These are phyloP conservation scores for Porodaedalea pini DNA, from an alignment of 1,284 basidiomycete genomes.

Conservation along the genomic window DNA sequence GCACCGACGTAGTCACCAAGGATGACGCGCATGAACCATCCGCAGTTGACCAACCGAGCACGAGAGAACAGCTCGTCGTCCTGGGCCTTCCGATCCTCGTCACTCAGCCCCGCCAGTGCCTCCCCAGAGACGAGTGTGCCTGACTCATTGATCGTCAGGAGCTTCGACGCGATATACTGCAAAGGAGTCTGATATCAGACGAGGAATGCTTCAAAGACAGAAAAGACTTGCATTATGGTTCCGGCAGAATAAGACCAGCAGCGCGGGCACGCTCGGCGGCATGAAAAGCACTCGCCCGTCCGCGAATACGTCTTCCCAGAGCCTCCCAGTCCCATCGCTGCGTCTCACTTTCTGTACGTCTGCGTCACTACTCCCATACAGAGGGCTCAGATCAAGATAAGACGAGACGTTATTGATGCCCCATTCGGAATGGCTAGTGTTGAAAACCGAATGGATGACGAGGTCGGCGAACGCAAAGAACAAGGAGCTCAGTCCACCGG, in stretches of 20 bases:
- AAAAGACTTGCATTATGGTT: constrained; percentile 77
- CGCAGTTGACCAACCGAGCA: constrained; percentile 71
- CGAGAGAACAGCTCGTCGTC: constrained; percentile 83
- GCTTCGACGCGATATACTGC: constrained; percentile 74
- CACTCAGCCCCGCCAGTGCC: constrained; percentile 28
- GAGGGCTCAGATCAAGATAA: constrained; percentile 74
- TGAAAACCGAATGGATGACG: constrained; percentile 72
- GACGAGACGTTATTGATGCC: constrained; percentile 66
- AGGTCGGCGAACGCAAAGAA: constrained; percentile 79
- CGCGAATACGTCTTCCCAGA: constrained; percentile 69
- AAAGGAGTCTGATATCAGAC: too few relatives aligned
- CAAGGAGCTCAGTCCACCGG: constrained; percentile 51
- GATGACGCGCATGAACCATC: constrained; percentile 58
- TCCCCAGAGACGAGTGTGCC: constrained; percentile 53
- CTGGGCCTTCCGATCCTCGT: constrained; percentile 47
- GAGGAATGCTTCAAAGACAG: background rate
- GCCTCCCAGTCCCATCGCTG: constrained; percentile 59
- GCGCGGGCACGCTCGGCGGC: constrained; percentile 69
- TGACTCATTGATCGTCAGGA: constrained; percentile 77
- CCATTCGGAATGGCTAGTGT: constrained; percentile 52
- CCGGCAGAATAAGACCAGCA: constrained; percentile 76
- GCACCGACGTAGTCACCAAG: constrained; percentile 76
- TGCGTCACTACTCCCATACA: constrained; percentile 70
- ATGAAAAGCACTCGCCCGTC: constrained; percentile 68
- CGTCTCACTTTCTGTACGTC: constrained; percentile 70